Evolutionary conservation across 2,329 filamentous ascomycete genomes (phyloP).

Genomic region (Aspergillus sp.): DNA sequence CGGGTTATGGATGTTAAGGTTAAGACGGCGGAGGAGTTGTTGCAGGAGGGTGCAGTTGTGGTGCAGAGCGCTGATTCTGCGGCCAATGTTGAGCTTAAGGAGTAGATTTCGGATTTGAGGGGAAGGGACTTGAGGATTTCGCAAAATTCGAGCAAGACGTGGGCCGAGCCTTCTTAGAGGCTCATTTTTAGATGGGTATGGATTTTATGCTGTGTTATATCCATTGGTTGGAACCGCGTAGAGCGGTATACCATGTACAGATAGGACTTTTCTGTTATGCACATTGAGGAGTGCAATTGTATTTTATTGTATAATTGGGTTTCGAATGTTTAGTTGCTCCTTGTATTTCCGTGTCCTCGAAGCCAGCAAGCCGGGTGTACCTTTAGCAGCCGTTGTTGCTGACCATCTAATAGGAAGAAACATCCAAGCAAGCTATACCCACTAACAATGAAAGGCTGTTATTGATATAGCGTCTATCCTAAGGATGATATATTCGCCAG

Average conservation of each 20-base stretch:
- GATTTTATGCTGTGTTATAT: constrained; percentile 15
- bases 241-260: constrained; percentile 30
- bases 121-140: neutral
- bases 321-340: constrained; percentile 13
- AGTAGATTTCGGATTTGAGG: constrained; percentile 14
- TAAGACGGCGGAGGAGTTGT: constrained; percentile 57
- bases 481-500: neutral
- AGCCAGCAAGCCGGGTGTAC: too few species aligned
- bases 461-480: neutral
- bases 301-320: constrained; percentile 34
- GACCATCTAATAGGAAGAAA: neutral
- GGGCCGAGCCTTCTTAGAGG: neutral
- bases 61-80: constrained; percentile 30
- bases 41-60: constrained; percentile 44
- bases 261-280: constrained; percentile 30
- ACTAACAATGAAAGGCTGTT: neutral
- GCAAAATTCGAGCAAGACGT: neutral
- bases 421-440: too few species aligned
- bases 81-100: constrained; percentile 28
- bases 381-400: neutral
- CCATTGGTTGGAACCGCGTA: constrained; percentile 25
- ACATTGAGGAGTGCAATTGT: constrained; percentile 30
- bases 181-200: neutral
- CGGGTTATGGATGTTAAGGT: constrained; percentile 80
- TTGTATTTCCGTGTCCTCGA: neutral